These are phyloP conservation scores for Posidonia australis DNA, from an alignment of 106 monocot genomes.

Conservation along the genomic window DNA sequence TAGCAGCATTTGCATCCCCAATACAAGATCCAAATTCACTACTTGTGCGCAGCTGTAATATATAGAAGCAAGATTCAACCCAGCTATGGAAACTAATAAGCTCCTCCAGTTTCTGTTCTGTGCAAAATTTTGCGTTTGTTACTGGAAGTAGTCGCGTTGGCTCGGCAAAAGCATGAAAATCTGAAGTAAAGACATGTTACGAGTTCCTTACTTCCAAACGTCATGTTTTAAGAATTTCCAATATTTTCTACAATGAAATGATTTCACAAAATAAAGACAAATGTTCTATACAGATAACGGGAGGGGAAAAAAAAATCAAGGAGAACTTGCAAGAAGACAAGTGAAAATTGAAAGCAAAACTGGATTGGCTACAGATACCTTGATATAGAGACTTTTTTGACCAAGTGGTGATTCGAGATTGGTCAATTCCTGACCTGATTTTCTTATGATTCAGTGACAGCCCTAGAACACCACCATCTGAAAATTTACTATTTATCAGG, in stretches of 20 bases:
- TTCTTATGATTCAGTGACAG: not conserved
- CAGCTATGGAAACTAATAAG: constrained; percentile 25
- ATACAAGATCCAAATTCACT: constrained; percentile 67
- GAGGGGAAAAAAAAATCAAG: too few species aligned
- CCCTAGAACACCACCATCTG: not conserved
- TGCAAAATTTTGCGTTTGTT: constrained; percentile 25
- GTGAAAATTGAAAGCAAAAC: not conserved
- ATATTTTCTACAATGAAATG: not conserved
- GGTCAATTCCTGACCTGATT: constrained; percentile 3
- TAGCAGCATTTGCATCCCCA: constrained; percentile 46
- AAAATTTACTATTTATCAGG: not conserved
- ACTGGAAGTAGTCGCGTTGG: constrained; percentile 49
- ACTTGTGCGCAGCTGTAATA: constrained; percentile 63
- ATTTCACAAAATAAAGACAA: not conserved
- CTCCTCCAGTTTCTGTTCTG: constrained; percentile 19
- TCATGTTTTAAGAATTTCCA: not conserved
- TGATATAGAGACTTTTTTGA: constrained; percentile 40
- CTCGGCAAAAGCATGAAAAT: constrained; percentile 60
- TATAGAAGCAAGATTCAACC: constrained; percentile 42
- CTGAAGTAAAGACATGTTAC: constrained; percentile 25
- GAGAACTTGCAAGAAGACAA: too few species aligned
- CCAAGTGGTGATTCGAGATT: not conserved
- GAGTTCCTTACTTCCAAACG: not conserved
- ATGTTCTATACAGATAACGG: too few species aligned
- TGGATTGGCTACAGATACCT: constrained; percentile 27